A percentile compares a stretch with the other conserved stretches of the same genome.
Evolutionary conservation across 2,329 filamentous ascomycete genomes (phyloP).

Genomic region (Sclerotinia nivalis): DNA sequence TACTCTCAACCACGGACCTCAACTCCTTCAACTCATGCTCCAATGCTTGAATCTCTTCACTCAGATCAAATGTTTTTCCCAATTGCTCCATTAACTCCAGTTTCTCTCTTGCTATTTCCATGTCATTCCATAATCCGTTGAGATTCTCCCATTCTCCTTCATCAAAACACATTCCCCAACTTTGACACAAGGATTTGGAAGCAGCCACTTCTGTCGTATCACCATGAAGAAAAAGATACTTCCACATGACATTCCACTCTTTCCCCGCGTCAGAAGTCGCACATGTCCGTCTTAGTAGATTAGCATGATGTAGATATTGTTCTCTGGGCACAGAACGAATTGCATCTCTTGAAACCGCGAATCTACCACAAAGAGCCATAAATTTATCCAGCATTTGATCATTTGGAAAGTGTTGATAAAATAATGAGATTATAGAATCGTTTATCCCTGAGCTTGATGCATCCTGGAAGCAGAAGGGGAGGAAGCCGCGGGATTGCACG

Average conservation of each 20-base stretch:
- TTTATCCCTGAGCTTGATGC: not conserved
- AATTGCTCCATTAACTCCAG: not conserved
- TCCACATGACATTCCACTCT: conserved; percentile 11
- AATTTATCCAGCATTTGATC: not conserved
- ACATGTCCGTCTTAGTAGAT: not conserved
- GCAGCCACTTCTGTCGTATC: not conserved
- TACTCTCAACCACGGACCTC: not conserved
- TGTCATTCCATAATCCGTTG: not conserved
- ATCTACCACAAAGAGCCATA: not conserved
- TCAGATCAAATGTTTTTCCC: not conserved
- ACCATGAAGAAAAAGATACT: not conserved
- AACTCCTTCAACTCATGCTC: no score
- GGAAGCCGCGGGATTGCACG: not conserved
- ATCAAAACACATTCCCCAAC: conserved; percentile 2
- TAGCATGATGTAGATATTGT: conserved; percentile 6
- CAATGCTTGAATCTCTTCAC: not conserved
- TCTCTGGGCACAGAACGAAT: not conserved
- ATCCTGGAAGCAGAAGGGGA: conserved; percentile 15
- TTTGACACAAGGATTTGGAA: conserved; percentile 5
- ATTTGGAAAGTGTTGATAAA: not conserved
- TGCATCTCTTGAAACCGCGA: not conserved
- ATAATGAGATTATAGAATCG: not conserved
- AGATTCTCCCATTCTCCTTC: not conserved
- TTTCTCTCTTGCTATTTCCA: not conserved
- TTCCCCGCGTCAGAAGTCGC: not conserved